Base-by-base conservation (phyloP, 2,329 filamentous ascomycete genomes). In the Clarireedia homoeocarpa region DNA sequence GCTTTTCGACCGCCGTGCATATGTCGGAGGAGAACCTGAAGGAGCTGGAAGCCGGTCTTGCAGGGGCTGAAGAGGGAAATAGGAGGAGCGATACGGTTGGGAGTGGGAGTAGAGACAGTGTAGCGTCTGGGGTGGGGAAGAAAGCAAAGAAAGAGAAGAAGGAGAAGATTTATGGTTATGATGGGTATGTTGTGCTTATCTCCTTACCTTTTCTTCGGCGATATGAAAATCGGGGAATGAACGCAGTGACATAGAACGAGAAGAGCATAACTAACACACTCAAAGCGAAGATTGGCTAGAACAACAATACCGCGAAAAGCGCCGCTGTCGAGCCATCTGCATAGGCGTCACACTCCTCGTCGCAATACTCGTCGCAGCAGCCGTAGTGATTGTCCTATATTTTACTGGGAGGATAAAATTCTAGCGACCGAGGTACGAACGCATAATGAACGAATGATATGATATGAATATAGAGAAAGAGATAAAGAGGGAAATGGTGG, bases 1-100 rank as follows among this genome's bases (percentile, higher is more conserved):
- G 66, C 12, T 70, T 70, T 54, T 67, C 65, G 6, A 59, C 60
- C 23, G 67, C 68, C 2, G 62, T 68, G 2, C 68, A 69, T 45
- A 53, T 57, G 46, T 59, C 62, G 7, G 65, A 68, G 46, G 63
- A 60, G 3, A 55, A 48, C 2, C n/a, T 55, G 27, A 56, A 52
- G 48, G 65, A 66, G 40, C 27, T 59, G n/a, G 65, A 63, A 53
- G 58, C 45, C 10, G 61, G 51, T 23, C 57, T 57, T 44, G 57
- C 27, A 23, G 58, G 53, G 40, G 64, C 57, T 57, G 17, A 15
- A 10, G 39, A 15, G 14, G 10, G 15, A 20, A 27, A 5, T 0
- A 23, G n/a, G 9, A 26, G 24, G 15, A 47, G 20, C n/a, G 24
- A 30, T 15, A 47, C 44, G 23, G 24, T 23, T 23, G 14, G 20